Evolutionary conservation across 1,284 basidiomycete species (phyloP).

Genomic region (Cryptococcus deneoformans): DNA sequence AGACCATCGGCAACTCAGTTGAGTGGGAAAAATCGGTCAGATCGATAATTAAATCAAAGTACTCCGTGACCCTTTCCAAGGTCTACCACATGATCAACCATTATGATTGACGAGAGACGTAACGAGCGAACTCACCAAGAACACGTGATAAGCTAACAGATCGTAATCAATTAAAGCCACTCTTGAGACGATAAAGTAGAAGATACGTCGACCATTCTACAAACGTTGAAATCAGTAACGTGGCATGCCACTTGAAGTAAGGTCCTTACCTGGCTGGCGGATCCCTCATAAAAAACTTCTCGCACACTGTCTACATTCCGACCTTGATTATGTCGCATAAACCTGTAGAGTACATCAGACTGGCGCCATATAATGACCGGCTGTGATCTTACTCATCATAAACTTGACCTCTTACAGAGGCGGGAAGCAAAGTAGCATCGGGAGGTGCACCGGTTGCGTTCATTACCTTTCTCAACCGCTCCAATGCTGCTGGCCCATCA

Average conservation of each 20-base stretch:
- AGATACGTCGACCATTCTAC: constrained; percentile 48
- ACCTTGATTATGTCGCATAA: constrained; percentile 67
- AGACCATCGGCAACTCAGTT: constrained; percentile 75
- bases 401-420: constrained; percentile 53
- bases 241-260: not conserved
- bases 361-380: constrained; percentile 47
- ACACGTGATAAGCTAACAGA: constrained; percentile 74
- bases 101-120: not conserved
- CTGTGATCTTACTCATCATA: constrained; percentile 39
- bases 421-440: constrained; percentile 61
- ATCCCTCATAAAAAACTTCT: constrained; percentile 65
- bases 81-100: constrained; percentile 18
- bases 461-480: constrained; percentile 67
- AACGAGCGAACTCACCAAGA: constrained; percentile 57
- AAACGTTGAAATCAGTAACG: not conserved
- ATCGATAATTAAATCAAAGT: constrained; percentile 75
- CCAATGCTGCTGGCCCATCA: constrained; percentile 72
- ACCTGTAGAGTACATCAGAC: constrained; percentile 53
- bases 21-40: constrained; percentile 73
- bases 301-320: constrained; percentile 62
- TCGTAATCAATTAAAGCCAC: constrained; percentile 84
- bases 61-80: constrained; percentile 41
- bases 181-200: constrained; percentile 59
- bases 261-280: constrained; percentile 53
- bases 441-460: constrained; percentile 72